Conservation (phyloP, 306 rosid genomes). For the Castanea sativa region DNA sequence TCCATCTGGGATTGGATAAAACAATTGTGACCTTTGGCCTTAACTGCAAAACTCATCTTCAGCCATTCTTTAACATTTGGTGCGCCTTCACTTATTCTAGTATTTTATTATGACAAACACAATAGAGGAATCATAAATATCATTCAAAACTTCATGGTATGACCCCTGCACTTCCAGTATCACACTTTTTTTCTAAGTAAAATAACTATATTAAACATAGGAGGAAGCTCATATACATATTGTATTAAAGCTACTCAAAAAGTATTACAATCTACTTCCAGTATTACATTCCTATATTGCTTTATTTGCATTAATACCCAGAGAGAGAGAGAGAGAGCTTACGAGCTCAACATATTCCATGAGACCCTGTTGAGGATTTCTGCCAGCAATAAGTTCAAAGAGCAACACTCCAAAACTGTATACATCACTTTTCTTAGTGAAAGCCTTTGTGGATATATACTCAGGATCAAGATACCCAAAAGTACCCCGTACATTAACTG, state of each 20-base stretch:
- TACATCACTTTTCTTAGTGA: constrained; percentile 97
- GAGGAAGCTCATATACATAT: too few relatives aligned
- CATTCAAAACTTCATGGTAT: neutral
- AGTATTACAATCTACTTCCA: neutral
- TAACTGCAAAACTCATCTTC: neutral
- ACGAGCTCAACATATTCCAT: constrained; percentile 97
- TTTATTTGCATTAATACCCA: neutral
- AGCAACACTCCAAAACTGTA: constrained; percentile 96
- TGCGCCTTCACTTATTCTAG: neutral
- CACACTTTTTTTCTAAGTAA: neutral
- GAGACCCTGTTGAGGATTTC: constrained; percentile 98
- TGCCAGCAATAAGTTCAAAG: constrained; percentile 87
- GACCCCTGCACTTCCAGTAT: neutral
- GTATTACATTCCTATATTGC: neutral
- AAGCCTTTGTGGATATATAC: constrained; percentile 79
- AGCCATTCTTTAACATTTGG: neutral
- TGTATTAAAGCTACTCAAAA: too few relatives aligned
- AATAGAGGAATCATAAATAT: neutral
- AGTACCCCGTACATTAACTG: constrained; percentile 76
- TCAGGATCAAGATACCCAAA: constrained; percentile 96
- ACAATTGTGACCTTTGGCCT: neutral
- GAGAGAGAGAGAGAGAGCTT: constrained; percentile 24
- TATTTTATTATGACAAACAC: neutral
- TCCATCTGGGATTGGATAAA: neutral
- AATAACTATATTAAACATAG: too few relatives aligned